These are phyloP conservation scores for Hypoxylon perforatum DNA, from an alignment of 495 filamentous ascomycete genomes.

Conservation along the genomic window DNA sequence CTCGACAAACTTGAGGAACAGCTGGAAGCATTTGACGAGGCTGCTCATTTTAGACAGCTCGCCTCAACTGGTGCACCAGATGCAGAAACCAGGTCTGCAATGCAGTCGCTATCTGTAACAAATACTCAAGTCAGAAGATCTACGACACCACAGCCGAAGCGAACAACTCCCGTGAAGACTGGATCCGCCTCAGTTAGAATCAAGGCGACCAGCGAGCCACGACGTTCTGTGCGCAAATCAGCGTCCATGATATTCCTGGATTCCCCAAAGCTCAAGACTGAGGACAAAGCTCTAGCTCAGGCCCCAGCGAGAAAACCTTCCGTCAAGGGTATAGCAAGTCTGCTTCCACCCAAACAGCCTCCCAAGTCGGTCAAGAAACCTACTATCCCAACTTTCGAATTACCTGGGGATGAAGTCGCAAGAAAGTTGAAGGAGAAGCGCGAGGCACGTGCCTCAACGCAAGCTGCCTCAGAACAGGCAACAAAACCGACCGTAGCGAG, in stretches of 20 bases:
- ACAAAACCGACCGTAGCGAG: constrained; percentile 51
- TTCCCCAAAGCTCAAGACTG: constrained; percentile 36
- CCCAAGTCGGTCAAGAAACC: constrained; percentile 69
- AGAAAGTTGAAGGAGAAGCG: constrained; percentile 67
- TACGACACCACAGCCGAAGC: constrained; percentile 42
- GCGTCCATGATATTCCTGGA: constrained; percentile 49
- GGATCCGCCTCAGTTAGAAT: constrained; percentile 33
- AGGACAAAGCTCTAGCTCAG: constrained; percentile 42
- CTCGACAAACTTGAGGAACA: constrained; percentile 77
- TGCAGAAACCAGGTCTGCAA: constrained; percentile 31
- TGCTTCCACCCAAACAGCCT: constrained; percentile 57
- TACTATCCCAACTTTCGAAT: constrained; percentile 73
- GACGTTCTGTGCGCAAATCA: constrained; percentile 48
- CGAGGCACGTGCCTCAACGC: constrained; percentile 57
- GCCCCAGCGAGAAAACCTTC: constrained; percentile 35
- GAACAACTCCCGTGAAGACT: constrained; percentile 24
- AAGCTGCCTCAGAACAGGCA: constrained; percentile 45
- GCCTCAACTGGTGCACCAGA: constrained; percentile 48
- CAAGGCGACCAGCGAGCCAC: constrained; percentile 42
- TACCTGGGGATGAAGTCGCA: constrained; percentile 77
- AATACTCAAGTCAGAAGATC: constrained; percentile 23
- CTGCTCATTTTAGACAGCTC: constrained; percentile 53
- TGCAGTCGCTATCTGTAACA: constrained; percentile 23
- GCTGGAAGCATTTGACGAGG: constrained; percentile 62
- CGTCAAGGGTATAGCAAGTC: constrained; percentile 52